phyloP scores from a whole-genome alignment of 73 alveolate species.

The Blepharisma japonicum region DNA sequence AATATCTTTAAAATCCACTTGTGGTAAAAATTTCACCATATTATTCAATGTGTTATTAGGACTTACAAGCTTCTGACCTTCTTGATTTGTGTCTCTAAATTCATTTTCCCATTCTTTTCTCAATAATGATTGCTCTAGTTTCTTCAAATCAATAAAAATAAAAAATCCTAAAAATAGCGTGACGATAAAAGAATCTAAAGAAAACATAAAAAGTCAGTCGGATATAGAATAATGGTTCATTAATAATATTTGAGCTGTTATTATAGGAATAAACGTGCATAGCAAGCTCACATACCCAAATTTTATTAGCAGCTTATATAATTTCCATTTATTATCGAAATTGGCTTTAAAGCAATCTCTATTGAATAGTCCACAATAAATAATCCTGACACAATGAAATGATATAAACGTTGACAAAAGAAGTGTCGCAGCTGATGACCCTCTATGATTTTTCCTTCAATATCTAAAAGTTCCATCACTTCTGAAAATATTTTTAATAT shows the following conservation, averaged over 20 bases:
- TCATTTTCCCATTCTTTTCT: not conserved
- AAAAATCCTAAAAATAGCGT: not conserved
- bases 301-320: not conserved
- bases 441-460: constrained; percentile 10
- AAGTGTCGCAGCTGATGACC: not conserved
- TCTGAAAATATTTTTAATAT: not conserved
- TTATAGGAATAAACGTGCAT: constrained; percentile 24
- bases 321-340: not conserved
- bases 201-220: not conserved
- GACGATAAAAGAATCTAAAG: not conserved
- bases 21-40: not conserved
- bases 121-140: not conserved
- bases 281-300: constrained; percentile 14
- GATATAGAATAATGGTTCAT: not conserved
- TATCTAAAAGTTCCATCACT: not conserved
- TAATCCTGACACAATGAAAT: not conserved
- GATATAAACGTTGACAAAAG: not conserved
- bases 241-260: not conserved
- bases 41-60: not conserved
- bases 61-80: not conserved
- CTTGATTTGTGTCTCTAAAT: not conserved
- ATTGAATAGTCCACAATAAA: not conserved
- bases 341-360: not conserved
- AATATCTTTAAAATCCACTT: not conserved
- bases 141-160: constrained; percentile 6